Conservation (phyloP, 805 yeast species). For the Wickerhamiella nectarea region DNA sequence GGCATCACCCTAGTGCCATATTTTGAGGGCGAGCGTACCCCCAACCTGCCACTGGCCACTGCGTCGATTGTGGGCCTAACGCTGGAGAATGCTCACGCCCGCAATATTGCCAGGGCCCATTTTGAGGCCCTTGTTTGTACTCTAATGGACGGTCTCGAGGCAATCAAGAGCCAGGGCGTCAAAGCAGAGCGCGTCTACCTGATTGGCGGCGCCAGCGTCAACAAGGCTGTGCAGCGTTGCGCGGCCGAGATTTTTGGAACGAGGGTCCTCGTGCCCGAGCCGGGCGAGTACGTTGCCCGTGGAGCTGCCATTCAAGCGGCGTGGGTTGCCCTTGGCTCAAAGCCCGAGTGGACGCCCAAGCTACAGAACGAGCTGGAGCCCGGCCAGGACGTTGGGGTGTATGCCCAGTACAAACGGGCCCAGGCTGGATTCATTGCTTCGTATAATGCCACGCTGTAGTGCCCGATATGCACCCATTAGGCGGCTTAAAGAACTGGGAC, state of each 20-base stretch:
- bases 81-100: constrained; percentile 12
- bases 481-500: not conserved
- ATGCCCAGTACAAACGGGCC: not conserved
- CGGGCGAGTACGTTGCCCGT: constrained; percentile 20
- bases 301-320: constrained; percentile 22
- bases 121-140: constrained; percentile 19
- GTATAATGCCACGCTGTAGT: not conserved
- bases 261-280: constrained; percentile 14
- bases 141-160: constrained; percentile 18
- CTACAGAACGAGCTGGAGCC: constrained; percentile 1
- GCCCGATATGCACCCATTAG: not conserved
- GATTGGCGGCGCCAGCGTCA: constrained; percentile 21
- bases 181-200: constrained; percentile 13
- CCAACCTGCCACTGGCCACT: constrained; percentile 18
- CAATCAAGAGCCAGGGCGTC: constrained; percentile 8
- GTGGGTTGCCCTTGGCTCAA: constrained; percentile 16
- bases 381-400: not conserved
- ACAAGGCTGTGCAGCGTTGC: constrained; percentile 16
- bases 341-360: constrained; percentile 16
- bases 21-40: constrained; percentile 23
- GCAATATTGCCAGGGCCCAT: constrained; percentile 18
- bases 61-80: constrained; percentile 19
- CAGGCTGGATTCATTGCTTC: not conserved
- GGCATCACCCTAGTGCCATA: constrained; percentile 19
- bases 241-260: constrained; percentile 16